A percentile compares a stretch with the other conserved stretches of the same genome.
Evolutionary conservation across 2,329 filamentous ascomycete species (phyloP).

Genomic region (Diplodia sapinea): DNA sequence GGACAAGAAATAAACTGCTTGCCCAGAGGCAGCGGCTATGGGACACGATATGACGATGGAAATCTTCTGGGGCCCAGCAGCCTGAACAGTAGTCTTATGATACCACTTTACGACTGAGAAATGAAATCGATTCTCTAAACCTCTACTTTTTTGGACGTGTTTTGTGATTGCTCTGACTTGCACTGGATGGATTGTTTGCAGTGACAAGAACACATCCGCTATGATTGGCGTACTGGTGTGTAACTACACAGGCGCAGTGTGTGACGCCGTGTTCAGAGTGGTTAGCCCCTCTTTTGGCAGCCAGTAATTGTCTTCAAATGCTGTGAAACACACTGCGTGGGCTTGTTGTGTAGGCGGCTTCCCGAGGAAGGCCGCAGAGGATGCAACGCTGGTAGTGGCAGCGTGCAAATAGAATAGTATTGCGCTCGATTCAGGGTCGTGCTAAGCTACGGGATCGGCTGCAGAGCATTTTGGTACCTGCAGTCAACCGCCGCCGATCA

Average conservation of each 20-base stretch:
- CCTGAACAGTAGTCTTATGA: constrained; percentile 31
- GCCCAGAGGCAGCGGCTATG: background rate
- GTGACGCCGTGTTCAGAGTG: too few relatives aligned
- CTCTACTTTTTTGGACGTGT: background rate
- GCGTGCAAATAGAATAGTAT: background rate
- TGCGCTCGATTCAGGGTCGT: background rate
- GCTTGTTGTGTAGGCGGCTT: too few relatives aligned
- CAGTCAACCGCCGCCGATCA: background rate
- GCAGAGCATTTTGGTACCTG: background rate
- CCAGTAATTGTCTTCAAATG: too few relatives aligned
- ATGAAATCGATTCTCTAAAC: background rate
- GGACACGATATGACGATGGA: constrained; percentile 1
- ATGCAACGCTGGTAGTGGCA: background rate
- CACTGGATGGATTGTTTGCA: too few relatives aligned
- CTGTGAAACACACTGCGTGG: too few relatives aligned
- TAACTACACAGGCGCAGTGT: too few relatives aligned
- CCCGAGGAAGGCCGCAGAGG: too few relatives aligned
- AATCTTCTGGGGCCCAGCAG: background rate
- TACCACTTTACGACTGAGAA: constrained; percentile 26
- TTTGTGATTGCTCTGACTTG: background rate
- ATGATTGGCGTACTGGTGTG: too few relatives aligned
- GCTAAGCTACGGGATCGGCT: background rate
- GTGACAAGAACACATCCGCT: too few relatives aligned
- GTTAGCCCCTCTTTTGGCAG: too few relatives aligned
- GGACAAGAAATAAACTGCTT: constrained; percentile 45